phyloP scores from a whole-genome alignment of 1,284 basidiomycete genomes.

The Melampsora abietis-canadensis region DNA sequence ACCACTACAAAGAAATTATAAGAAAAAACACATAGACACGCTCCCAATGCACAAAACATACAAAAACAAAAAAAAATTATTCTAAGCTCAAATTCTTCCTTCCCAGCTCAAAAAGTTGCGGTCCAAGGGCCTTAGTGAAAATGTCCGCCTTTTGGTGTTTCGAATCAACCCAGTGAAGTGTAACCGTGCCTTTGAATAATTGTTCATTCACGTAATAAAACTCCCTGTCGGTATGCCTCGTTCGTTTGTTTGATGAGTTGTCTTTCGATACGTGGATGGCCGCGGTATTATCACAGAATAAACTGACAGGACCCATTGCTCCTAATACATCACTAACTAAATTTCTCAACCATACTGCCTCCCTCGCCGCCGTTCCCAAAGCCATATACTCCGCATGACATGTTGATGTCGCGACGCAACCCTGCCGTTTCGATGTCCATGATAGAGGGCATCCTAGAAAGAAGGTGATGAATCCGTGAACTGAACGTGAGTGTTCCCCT shows the following conservation, averaged over 20 bases:
- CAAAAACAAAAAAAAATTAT: too few species aligned
- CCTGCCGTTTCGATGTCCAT: background rate
- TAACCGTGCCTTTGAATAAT: background rate
- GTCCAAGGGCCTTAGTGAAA: background rate
- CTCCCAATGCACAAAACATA: too few species aligned
- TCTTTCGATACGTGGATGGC: background rate
- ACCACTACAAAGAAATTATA: too few species aligned
- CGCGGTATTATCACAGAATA: background rate
- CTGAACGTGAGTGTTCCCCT: background rate
- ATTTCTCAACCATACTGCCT: background rate
- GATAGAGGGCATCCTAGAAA: background rate
- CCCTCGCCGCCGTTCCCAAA: background rate
- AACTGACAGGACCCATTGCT: background rate
- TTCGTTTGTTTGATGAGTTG: background rate
- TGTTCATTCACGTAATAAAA: slow-evolving; percentile 8
- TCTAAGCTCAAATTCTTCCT: too few species aligned
- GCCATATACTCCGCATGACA: background rate
- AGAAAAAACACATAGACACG: too few species aligned
- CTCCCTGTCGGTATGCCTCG: background rate
- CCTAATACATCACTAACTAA: background rate
- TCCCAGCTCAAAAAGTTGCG: background rate
- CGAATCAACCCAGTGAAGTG: background rate
- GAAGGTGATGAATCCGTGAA: background rate
- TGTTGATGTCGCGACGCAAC: background rate
- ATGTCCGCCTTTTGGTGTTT: slow-evolving; percentile 9